Evolutionary conservation across 1,284 basidiomycete genomes (phyloP).

Genomic region (Vanrija sp.): DNA sequence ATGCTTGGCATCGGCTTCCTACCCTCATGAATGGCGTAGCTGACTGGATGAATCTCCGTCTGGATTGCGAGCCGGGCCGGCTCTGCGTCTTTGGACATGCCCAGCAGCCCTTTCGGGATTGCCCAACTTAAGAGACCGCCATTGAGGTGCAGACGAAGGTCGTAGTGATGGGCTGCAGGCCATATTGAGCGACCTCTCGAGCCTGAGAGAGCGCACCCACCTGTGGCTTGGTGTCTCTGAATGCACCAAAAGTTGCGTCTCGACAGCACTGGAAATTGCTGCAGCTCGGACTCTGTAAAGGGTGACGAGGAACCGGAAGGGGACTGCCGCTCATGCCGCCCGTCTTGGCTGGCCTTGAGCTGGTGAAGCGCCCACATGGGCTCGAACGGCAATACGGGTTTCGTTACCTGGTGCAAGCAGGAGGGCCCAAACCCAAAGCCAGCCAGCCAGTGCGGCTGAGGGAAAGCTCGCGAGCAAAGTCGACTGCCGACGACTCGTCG

Average conservation of each 20-base stretch:
- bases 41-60: conserved; percentile 33
- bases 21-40: conserved; percentile 13
- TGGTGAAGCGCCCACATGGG: too few species aligned
- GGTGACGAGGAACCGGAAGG: too few species aligned
- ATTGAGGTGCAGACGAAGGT: conserved; percentile 37
- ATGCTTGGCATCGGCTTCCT: background rate
- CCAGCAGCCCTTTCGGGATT: conserved; percentile 17
- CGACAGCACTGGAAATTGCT: conserved; percentile 26
- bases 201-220: conserved; percentile 29
- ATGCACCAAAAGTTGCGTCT: conserved; percentile 40
- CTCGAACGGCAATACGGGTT: too few species aligned
- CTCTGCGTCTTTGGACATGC: background rate
- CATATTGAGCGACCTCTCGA: conserved; percentile 16
- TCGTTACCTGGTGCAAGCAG: too few species aligned
- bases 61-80: conserved; percentile 29
- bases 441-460: too few species aligned
- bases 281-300: conserved; percentile 20
- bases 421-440: too few species aligned
- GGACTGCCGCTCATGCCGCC: too few species aligned
- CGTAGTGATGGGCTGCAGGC: conserved; percentile 19
- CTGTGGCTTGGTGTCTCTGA: conserved; percentile 36
- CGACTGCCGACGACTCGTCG: too few species aligned
- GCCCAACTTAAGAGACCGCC: conserved; percentile 36
- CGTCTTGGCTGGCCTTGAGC: too few species aligned
- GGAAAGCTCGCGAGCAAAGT: too few species aligned